These are phyloP conservation scores for Chaetomium olivaceum DNA, from an alignment of 2,329 filamentous ascomycete species.

Conservation along the genomic window DNA sequence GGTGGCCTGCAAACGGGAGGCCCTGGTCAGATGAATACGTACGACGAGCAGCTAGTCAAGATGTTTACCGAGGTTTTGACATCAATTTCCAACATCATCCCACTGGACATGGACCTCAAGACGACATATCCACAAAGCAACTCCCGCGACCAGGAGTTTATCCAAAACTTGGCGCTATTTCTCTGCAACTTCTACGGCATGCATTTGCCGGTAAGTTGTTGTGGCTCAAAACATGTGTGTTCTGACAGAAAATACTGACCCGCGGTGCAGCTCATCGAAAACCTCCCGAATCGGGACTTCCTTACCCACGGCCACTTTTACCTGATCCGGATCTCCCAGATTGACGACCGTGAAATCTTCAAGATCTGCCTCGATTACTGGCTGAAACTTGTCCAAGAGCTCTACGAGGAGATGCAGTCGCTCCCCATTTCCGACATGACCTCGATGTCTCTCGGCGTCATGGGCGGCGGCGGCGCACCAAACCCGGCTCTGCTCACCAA, in stretches of 20 bases:
- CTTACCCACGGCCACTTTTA: constrained; percentile 97
- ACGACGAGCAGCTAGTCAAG: constrained; percentile 92
- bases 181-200: constrained; percentile 96
- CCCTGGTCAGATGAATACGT: constrained; percentile 66
- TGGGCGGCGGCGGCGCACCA: constrained; percentile 78
- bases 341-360: constrained; percentile 98
- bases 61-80: constrained; percentile 98
- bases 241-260: constrained; percentile 18
- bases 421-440: constrained; percentile 92
- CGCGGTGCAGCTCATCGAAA: constrained; percentile 74
- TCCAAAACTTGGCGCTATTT: constrained; percentile 94
- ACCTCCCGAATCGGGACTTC: constrained; percentile 91
- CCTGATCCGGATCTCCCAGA: constrained; percentile 96
- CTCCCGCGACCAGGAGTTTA: constrained; percentile 92
- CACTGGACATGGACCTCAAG: constrained; percentile 85
- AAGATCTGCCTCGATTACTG: constrained; percentile 99
- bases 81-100: constrained; percentile 90
- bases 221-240: background rate
- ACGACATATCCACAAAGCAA: constrained; percentile 89
- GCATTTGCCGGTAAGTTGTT: constrained; percentile 70
- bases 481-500: constrained; percentile 83
- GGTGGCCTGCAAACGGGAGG: constrained; percentile 84
- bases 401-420: constrained; percentile 98
- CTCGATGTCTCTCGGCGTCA: constrained; percentile 74
- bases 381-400: constrained; percentile 95